Evolutionary conservation across 495 filamentous ascomycete species (phyloP), one percentile per base, ranked within the genome.

Genomic region (Filosporella fistucella): DNA sequence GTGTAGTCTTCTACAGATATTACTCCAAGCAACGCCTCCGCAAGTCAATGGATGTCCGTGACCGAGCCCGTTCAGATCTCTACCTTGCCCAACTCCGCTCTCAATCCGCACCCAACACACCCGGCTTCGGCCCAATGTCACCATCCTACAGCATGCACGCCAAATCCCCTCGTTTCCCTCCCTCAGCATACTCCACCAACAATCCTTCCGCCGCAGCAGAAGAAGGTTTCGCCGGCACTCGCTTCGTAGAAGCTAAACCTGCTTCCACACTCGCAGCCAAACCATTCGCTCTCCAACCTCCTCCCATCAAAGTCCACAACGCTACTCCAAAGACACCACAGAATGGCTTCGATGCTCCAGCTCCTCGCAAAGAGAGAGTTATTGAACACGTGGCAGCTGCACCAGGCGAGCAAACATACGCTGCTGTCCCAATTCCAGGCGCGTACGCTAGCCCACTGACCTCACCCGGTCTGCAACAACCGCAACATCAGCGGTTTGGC

Each of bases 41-140:
- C 65, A 97, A 96, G 71, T 88, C 88, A 42, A 97, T 99, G 91
- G 86, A 95, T 65, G 69, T 85, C 59, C 91, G 93, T 56, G 93
- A 99, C 76, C 84, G 83, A 59, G 93, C 93, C 55, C 86, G 93
- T 48, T 88, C 83, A 55, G 90, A 96, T 62, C 75, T 98, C 47
- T 97, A 96, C 73, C 88, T 97, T 43, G 93, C 91, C 36, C 93
- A 97, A 60, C 81, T 97, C 6, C 89, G 87, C 54, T 74, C 83
- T 8, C 89, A 97, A 67, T 95, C 91, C 17, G 90, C 89, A 10
- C 91, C 91, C 42, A 96, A 97, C 71, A 95, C 91, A 1, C 90
- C 91, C 14, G 88, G 89, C 58, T 88, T 94, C 68, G 80, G 78
- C 4, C 82, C 85, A 46, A 72, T 77, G 59, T 77, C 74, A 6